Evolutionary conservation across 352 stramenopile species (phyloP).

Genomic region (Globisporangium paroecandrum): DNA sequence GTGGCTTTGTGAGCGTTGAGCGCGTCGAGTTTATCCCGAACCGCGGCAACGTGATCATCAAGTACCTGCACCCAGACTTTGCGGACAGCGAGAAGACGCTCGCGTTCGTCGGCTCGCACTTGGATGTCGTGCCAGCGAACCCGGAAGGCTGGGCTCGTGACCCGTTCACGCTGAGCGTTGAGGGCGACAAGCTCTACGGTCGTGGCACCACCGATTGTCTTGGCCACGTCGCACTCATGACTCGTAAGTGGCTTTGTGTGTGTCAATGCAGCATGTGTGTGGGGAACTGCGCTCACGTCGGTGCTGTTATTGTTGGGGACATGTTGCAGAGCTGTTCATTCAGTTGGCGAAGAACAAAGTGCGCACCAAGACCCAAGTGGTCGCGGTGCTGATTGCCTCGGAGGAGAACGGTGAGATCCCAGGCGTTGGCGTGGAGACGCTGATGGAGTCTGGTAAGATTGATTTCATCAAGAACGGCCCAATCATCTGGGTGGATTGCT

Average conservation of each 20-base stretch:
- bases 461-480: conserved; percentile 92
- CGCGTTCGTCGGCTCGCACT: conserved; percentile 86
- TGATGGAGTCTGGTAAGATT: conserved; percentile 87
- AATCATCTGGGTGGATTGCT: conserved; percentile 91
- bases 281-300: not conserved
- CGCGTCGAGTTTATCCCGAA: conserved; percentile 80
- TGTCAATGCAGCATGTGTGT: not conserved
- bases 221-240: conserved; percentile 90
- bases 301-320: not conserved
- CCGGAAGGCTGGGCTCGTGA: conserved; percentile 86
- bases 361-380: conserved; percentile 67
- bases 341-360: conserved; percentile 77
- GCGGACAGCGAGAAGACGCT: conserved; percentile 61
- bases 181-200: conserved; percentile 91
- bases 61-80: conserved; percentile 60
- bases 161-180: conserved; percentile 84
- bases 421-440: conserved; percentile 85
- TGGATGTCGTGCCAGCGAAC: conserved; percentile 93
- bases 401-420: conserved; percentile 84
- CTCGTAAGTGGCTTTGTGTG: conserved; percentile 24
- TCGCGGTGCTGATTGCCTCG: conserved; percentile 89
- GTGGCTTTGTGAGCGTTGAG: conserved; percentile 61
- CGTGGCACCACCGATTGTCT: conserved; percentile 92
- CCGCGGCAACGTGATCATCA: conserved; percentile 91
- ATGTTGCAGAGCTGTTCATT: conserved; percentile 46